Evolutionary conservation across 768 basidiomycete genomes (phyloP).

Genomic region (Gautieria morchelliformis): DNA sequence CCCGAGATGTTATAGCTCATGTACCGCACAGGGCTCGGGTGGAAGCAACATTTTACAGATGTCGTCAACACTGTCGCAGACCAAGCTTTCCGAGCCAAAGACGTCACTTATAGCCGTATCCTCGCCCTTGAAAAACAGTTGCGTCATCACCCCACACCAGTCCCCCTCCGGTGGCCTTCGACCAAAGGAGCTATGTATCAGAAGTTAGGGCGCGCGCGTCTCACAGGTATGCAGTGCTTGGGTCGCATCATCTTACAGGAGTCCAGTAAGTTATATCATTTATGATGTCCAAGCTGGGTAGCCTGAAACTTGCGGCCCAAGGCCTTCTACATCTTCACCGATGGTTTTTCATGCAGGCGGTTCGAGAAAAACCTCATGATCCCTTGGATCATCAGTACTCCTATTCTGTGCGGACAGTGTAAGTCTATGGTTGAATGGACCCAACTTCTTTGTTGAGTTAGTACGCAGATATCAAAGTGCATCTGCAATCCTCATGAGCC

Average conservation of each 20-base stretch:
- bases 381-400: slow-evolving; percentile 5
- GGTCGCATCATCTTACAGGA: slow-evolving; percentile 7
- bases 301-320: not conserved
- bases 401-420: slow-evolving; percentile 6
- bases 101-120: slow-evolving; percentile 3
- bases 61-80: slow-evolving; percentile 7
- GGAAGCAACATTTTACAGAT: slow-evolving; percentile 9
- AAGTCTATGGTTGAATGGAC: not conserved
- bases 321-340: slow-evolving; percentile 8
- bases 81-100: slow-evolving; percentile 5
- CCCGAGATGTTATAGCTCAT: not conserved
- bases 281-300: too few species aligned
- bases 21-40: slow-evolving; percentile 4
- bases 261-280: not conserved
- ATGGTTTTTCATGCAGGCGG: slow-evolving; percentile 8
- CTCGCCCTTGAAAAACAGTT: slow-evolving; percentile 6
- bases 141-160: slow-evolving; percentile 3
- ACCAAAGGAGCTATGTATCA: slow-evolving; percentile 9
- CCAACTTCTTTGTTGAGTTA: not conserved
- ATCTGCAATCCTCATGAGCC: not conserved
- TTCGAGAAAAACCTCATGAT: slow-evolving; percentile 5
- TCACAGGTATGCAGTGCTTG: slow-evolving; percentile 8
- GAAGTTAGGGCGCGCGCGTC: slow-evolving; percentile 2
- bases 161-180: slow-evolving; percentile 6
- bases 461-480: slow-evolving; percentile 8